phyloP scores from a whole-genome alignment of 2,329 filamentous ascomycete genomes.

The Aspergillus viridinutans region DNA sequence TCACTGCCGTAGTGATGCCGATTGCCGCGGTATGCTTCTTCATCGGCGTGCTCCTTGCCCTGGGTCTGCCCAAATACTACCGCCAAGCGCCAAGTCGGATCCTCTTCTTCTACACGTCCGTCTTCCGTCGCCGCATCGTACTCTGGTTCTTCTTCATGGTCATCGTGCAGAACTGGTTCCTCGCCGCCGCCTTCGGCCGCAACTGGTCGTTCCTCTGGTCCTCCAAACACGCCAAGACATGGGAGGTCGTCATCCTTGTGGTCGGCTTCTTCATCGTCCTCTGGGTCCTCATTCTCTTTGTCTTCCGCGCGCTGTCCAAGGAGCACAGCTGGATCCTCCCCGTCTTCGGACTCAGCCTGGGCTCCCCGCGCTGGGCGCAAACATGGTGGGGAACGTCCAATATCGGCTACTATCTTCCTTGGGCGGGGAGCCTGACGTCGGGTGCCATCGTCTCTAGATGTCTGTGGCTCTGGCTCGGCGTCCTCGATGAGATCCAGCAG shows the following conservation, averaged over 20 bases:
- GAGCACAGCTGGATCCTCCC: slow-evolving; percentile 62
- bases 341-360: slow-evolving; percentile 63
- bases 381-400: slow-evolving; percentile 61
- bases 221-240: slow-evolving; percentile 52
- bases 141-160: slow-evolving; percentile 63
- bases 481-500: slow-evolving; percentile 61
- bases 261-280: slow-evolving; percentile 48
- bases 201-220: slow-evolving; percentile 60
- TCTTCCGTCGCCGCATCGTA: slow-evolving; percentile 59
- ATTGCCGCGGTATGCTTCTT: slow-evolving; percentile 54
- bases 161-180: slow-evolving; percentile 62
- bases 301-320: slow-evolving; percentile 53
- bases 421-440: slow-evolving; percentile 49
- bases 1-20: slow-evolving; percentile 52
- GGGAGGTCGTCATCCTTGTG: slow-evolving; percentile 53
- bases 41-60: slow-evolving; percentile 51
- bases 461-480: slow-evolving; percentile 63
- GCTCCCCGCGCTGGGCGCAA: slow-evolving; percentile 61
- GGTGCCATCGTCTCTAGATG: slow-evolving; percentile 53
- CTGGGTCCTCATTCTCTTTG: slow-evolving; percentile 45
- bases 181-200: slow-evolving; percentile 60
- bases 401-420: slow-evolving; percentile 58
- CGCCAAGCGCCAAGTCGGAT: slow-evolving; percentile 59
- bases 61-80: slow-evolving; percentile 63
- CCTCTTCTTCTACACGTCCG: slow-evolving; percentile 60